Base-by-base conservation (phyloP, 2,329 filamentous ascomycete genomes). In the Colletotrichum ledebouriae region DNA sequence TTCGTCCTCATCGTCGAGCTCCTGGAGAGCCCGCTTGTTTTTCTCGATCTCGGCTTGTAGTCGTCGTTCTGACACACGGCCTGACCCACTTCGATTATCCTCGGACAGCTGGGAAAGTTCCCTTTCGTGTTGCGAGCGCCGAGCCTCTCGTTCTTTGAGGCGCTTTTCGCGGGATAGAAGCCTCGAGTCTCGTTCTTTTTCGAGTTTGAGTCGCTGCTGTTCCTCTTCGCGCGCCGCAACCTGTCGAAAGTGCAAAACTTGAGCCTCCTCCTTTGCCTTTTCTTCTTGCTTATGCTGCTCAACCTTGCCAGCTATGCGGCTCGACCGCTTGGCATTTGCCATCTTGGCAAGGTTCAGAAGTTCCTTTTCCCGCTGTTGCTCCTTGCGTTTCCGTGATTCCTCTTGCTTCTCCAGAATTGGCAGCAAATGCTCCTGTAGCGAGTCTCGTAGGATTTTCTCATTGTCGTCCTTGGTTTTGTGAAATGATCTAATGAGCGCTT, bases 301-400 rank as follows among this genome's bases (percentile, higher is more conserved):
- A 39, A 89, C 83, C 76, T 94, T 97, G 71, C 87, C 87, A 17
- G 95, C 94, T 72, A 99, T 89, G 71, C 96, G 89, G 74, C 93
- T 97, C 1, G 96, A 99, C 71, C 96, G 86, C 81, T 99, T 99
- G 4, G 96, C 95, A 64, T 91, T 93, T n/a, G 94, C 94, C 81
- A 98, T 87, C 77, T 96, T 95, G 73, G 95, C 91, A 72, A 97
- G 79, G 72, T 90, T 94, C 59, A 94, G 83, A 22, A 97, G 80
- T 74, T 98, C 95, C 70, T 90, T 93, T 76, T 97, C 89, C 73
- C 91, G 84, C 70, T 89, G 87, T 3, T 83, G 74, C 57, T 91
- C 84, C 83, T 93, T 86, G 80, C 89, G 81, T 78, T 95, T 94
- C 69, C 90, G 89, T 34, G 90, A 87, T 73, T 94, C 87, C 73